Base-by-base conservation (phyloP, 495 filamentous ascomycete genomes). In the Podospora australis region DNA sequence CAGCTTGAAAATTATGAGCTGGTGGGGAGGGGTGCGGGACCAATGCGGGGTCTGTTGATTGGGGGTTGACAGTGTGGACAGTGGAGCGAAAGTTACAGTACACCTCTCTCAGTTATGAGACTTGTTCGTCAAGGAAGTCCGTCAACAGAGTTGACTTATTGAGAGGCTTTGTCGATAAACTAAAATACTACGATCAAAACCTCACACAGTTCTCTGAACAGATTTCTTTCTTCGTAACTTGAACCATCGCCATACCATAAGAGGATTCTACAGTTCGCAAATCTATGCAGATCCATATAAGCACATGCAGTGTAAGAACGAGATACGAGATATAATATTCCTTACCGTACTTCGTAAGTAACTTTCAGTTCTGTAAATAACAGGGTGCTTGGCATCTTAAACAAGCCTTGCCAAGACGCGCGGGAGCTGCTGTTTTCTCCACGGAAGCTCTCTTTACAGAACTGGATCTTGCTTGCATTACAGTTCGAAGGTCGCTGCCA, bases 381-480 rank as follows among this genome's bases (percentile, higher is more conserved):
- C n/a, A n/a, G n/a, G n/a, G n/a, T n/a, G n/a, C 40, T 43, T 43
- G 40, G 40, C 40, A 24, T 3, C 13, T 13, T 26, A 40, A 43
- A 43, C 23, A 43, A 43, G 40, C 40, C 10, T 43, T 43, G 40
- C 40, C 40, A 43, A 43, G 40, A 43, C 16, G 21, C 21, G 21
- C 22, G 23, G 39, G 13, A 24, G 28, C n/a, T n/a, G 21, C 20
- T 23, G 20, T 23, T 4, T 11, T 7, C 34, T 6, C 26, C 34
- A 8, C 4, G 17, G 11, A 36, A 36, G 34, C 11, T 8, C 17
- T 36, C 34, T n/a, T 36, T 10, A n/a, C n/a, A 36, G 13, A 30
- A 30, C 6, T 6, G 13, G 13, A 13, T 30, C 6, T 30, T 30
- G 6, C 26, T 6, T 30, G 26, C 6, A 13, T 30, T 30, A 30